Percentiles rank a stretch among this genome's conserved stretches.
phyloP scores from a whole-genome alignment of 768 basidiomycete genomes.

The Russula sp. region DNA sequence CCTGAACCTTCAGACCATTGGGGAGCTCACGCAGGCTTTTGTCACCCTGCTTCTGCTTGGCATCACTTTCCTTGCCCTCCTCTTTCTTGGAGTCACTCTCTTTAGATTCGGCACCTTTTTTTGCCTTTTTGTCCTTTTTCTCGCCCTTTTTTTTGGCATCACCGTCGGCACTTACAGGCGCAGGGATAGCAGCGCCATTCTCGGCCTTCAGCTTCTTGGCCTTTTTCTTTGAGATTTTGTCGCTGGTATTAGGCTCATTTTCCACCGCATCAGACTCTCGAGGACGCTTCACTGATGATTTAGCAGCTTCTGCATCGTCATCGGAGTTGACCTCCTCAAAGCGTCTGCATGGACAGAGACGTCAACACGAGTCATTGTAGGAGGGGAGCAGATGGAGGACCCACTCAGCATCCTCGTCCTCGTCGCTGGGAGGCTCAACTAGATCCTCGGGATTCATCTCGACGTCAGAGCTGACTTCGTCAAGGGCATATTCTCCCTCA shows the following conservation, averaged over 20 bases:
- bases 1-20: constrained; percentile 69
- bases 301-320: constrained; percentile 8
- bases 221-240: constrained; percentile 50
- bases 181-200: constrained; percentile 37
- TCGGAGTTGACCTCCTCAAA: constrained; percentile 64
- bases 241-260: constrained; percentile 30
- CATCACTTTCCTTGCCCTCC: constrained; percentile 15
- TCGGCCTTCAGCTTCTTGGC: constrained; percentile 71
- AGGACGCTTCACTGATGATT: constrained; percentile 54
- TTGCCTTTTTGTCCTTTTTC: constrained; percentile 32
- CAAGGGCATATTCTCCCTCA: constrained; percentile 58
- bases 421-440: constrained; percentile 40
- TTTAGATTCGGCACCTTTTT: constrained; percentile 27
- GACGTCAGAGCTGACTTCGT: constrained; percentile 76
- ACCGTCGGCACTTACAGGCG: constrained; percentile 24
- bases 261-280: constrained; percentile 54
- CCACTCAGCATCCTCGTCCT: constrained; percentile 35
- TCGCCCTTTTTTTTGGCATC: constrained; percentile 27
- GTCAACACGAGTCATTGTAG: constrained; percentile 2
- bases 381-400: constrained; percentile 15
- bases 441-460: constrained; percentile 62
- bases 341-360: constrained; percentile 37
- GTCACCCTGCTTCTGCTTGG: constrained; percentile 29
- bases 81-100: constrained; percentile 17
- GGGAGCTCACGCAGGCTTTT: constrained; percentile 41